Evolutionary conservation across 306 rosid species (phyloP).

Genomic region (Rosa multiflora): DNA sequence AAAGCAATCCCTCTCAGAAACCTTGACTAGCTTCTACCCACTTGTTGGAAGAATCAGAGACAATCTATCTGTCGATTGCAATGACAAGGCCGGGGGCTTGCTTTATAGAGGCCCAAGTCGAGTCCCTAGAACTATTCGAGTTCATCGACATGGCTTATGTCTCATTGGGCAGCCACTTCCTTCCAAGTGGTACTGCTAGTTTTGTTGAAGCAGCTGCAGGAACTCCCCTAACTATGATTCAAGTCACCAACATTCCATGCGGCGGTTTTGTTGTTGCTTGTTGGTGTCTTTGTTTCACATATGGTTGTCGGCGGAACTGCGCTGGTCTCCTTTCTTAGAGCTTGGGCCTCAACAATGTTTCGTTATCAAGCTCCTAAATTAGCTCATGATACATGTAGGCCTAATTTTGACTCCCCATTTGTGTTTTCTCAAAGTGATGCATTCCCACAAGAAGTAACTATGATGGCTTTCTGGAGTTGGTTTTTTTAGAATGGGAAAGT

Average conservation of each 20-base stretch:
- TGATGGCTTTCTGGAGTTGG: conserved; percentile 18
- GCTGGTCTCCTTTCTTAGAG: conserved; percentile 28
- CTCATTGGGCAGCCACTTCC: neutral
- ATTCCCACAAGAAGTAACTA: neutral
- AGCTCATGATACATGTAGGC: neutral
- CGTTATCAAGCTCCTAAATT: too few species aligned
- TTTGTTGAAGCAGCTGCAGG: neutral
- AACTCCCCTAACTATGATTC: neutral
- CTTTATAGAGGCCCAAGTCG: neutral
- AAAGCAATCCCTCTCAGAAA: neutral
- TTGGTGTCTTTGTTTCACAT: conserved; percentile 34
- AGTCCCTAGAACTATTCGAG: neutral
- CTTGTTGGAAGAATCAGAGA: neutral
- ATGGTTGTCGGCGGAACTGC: conserved; percentile 35
- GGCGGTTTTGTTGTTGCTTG: conserved; percentile 35
- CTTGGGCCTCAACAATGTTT: conserved; percentile 19
- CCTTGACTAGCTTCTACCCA: neutral
- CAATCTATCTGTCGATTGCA: neutral
- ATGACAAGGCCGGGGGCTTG: neutral
- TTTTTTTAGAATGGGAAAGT: conserved; percentile 15
- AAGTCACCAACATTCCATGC: conserved; percentile 20
- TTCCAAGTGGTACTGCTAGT: neutral
- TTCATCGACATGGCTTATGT: neutral
- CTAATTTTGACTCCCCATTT: neutral
- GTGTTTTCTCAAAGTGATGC: conserved; percentile 5